These are phyloP conservation scores for Mycena maculata DNA, from an alignment of 768 basidiomycete species.

Conservation along the genomic window DNA sequence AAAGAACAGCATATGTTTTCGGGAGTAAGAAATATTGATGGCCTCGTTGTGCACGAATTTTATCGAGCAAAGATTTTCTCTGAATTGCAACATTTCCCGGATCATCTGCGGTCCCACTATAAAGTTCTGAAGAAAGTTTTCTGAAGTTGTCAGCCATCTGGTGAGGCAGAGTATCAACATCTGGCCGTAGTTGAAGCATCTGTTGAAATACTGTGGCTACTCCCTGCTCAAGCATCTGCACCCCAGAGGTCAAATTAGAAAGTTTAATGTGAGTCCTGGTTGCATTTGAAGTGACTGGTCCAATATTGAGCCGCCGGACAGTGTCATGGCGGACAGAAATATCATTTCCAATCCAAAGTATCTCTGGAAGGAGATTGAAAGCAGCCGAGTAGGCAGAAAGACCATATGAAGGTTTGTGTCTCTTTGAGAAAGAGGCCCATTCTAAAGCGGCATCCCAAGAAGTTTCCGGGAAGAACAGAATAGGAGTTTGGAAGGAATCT, in stretches of 20 bases:
- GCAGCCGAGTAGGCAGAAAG: not conserved
- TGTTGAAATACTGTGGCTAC: not conserved
- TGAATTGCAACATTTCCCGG: not conserved
- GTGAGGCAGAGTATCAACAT: not conserved
- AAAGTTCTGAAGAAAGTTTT: not conserved
- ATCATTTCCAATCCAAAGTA: not conserved
- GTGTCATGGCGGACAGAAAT: not conserved
- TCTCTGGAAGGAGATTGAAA: not conserved
- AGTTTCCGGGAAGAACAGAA: not conserved
- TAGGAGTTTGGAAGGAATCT: not conserved
- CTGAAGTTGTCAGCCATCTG: not conserved
- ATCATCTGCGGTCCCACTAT: not conserved
- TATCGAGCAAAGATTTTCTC: not conserved
- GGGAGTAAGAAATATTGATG: not conserved
- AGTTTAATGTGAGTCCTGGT: not conserved
- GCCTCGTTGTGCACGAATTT: not conserved
- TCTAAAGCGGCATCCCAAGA: not conserved
- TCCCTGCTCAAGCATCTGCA: not conserved
- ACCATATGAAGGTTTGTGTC: not conserved
- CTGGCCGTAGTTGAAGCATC: not conserved
- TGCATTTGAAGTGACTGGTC: not conserved
- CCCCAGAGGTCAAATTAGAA: not conserved
- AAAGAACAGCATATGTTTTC: not conserved
- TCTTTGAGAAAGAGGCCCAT: not conserved
- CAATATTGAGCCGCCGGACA: not conserved